phyloP scores from a whole-genome alignment of 305 asterid species.

The Striga hermonthica region DNA sequence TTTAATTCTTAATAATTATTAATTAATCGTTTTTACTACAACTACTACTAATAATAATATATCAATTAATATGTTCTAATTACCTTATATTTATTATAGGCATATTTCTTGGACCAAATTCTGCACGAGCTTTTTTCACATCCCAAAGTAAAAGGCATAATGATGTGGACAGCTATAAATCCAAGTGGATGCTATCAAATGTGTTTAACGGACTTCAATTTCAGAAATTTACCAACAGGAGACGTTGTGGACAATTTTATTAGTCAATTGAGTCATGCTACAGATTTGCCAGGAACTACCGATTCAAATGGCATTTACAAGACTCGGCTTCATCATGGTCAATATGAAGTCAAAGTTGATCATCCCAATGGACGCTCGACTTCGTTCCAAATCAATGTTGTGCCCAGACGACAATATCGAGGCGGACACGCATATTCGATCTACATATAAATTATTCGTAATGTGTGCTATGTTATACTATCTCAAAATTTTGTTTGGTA shows the following conservation, averaged over 20 bases:
- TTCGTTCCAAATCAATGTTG: conserved; percentile 27
- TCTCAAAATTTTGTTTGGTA: too few species aligned
- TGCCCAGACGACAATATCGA: conserved; percentile 5
- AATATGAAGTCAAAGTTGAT: conserved; percentile 40
- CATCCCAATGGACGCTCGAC: conserved; percentile 27
- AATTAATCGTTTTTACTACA: too few species aligned
- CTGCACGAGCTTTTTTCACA: conserved; percentile 47
- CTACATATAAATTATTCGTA: too few species aligned
- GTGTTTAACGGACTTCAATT: background rate
- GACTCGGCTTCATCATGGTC: conserved; percentile 55
- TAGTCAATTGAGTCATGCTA: conserved; percentile 16
- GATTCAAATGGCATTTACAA: conserved; percentile 50
- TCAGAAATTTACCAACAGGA: conserved; percentile 37
- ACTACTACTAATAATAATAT: too few species aligned
- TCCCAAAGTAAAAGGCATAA: conserved; percentile 38
- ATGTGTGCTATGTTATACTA: too few species aligned
- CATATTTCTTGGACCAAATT: conserved; percentile 39
- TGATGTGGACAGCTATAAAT: conserved; percentile 56
- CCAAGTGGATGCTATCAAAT: conserved; percentile 45
- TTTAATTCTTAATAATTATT: too few species aligned
- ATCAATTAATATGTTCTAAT: too few species aligned
- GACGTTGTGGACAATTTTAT: conserved; percentile 28
- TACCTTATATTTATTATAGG: conserved; percentile 13
- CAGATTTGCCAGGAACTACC: conserved; percentile 33
- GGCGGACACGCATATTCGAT: background rate